Conservation (phyloP, 352 stramenopile species). For the Phytophthora pluvialis region DNA sequence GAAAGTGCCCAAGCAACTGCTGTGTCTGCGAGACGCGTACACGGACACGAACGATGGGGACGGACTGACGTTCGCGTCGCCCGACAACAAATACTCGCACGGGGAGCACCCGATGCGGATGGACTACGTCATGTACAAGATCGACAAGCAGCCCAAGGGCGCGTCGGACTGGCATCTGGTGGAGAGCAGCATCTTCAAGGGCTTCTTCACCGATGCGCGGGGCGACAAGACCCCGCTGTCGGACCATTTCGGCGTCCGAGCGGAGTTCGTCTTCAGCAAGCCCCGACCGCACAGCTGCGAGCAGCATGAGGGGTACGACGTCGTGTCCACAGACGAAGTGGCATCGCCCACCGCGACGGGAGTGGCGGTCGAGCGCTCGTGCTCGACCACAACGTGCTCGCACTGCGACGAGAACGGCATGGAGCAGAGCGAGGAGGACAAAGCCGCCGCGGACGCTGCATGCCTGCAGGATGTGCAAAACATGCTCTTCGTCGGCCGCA, state of each 20-base stretch:
- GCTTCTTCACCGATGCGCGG: constrained; percentile 69
- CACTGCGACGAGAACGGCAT: constrained; percentile 51
- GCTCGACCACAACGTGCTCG: constrained; percentile 45
- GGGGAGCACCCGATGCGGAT: constrained; percentile 86
- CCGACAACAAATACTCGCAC: constrained; percentile 84
- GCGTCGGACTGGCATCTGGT: constrained; percentile 54
- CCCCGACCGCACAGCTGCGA: constrained; percentile 42
- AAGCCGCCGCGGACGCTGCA: constrained; percentile 25
- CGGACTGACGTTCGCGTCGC: constrained; percentile 75
- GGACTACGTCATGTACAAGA: constrained; percentile 87
- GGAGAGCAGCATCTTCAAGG: constrained; percentile 76
- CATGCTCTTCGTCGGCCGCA: constrained; percentile 47
- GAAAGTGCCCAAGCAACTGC: constrained; percentile 56
- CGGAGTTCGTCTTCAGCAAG: constrained; percentile 64
- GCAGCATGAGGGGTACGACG: constrained; percentile 34
- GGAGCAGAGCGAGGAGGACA: constrained; percentile 30
- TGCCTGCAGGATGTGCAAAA: constrained; percentile 59
- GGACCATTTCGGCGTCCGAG: constrained; percentile 81
- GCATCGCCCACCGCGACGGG: constrained; percentile 11
- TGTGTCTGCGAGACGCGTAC: constrained; percentile 70
- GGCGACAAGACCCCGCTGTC: constrained; percentile 75
- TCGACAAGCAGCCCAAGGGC: constrained; percentile 19
- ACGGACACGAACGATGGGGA: constrained; percentile 70
- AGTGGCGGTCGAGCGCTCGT: constrained; percentile 19
- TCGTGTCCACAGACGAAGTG: constrained; percentile 32